These are phyloP conservation scores for Aspergillus fijiensis DNA, from an alignment of 2,329 filamentous ascomycete species.

Conservation along the genomic window DNA sequence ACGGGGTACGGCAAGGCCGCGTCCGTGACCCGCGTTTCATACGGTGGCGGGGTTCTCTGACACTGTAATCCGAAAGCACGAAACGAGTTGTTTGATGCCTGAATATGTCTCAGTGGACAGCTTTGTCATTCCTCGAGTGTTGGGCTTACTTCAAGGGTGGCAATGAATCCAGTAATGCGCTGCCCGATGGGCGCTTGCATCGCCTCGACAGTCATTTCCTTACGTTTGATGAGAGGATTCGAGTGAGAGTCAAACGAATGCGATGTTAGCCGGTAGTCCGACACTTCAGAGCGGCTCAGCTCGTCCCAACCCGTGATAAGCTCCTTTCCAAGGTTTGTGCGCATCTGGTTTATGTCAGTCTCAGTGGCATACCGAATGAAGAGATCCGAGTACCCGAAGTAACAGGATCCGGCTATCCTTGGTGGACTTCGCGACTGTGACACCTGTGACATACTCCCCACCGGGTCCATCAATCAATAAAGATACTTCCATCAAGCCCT, in stretches of 20 bases:
- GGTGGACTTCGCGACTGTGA: background rate
- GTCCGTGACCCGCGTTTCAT: too few species aligned
- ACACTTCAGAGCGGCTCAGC: background rate
- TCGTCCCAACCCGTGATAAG: background rate
- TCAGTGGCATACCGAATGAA: too few species aligned
- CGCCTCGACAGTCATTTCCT: background rate
- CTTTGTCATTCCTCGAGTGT: too few species aligned
- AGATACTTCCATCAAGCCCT: conserved; percentile 4
- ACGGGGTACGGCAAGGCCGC: too few species aligned
- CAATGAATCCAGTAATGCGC: conserved; percentile 1
- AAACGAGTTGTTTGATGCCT: background rate
- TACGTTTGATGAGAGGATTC: background rate
- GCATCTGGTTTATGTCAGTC: background rate
- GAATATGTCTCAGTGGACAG: background rate
- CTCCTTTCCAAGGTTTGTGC: background rate
- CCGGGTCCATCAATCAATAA: conserved; percentile 3
- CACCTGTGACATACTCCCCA: background rate
- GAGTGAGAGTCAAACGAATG: too few species aligned
- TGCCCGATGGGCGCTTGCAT: background rate
- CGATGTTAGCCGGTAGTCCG: too few species aligned
- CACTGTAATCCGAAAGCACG: conserved; percentile 6
- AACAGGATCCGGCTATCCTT: background rate
- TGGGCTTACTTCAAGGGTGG: background rate
- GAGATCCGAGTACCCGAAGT: background rate
- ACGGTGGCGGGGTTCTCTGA: background rate